Evolutionary conservation across 345 rosid genomes (phyloP).

Genomic region (Linum tenue): DNA sequence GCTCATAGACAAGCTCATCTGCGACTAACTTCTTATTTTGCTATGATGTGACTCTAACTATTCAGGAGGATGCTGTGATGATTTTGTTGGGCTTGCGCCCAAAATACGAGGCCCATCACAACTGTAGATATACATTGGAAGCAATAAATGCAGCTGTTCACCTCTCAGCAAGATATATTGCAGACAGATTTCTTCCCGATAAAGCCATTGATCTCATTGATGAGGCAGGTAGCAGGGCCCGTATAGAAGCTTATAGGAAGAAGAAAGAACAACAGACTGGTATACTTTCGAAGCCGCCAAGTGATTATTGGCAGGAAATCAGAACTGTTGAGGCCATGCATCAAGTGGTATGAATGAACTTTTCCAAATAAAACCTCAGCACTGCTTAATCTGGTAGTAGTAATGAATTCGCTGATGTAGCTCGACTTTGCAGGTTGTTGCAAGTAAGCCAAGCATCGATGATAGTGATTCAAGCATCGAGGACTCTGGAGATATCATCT

Average conservation of each 20-base stretch:
- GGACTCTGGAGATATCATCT: constrained; percentile 34
- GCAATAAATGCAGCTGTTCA: constrained; percentile 91
- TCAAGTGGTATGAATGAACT: constrained; percentile 56
- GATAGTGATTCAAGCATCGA: constrained; percentile 31
- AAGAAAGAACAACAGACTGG: constrained; percentile 66
- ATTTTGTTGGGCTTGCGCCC: constrained; percentile 80
- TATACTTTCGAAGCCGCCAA: constrained; percentile 76
- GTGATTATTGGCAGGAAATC: constrained; percentile 97
- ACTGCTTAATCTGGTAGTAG: constrained; percentile 12
- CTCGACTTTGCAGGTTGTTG: constrained; percentile 38
- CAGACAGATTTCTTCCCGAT: constrained; percentile 94
- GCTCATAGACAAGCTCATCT: neutral
- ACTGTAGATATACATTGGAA: constrained; percentile 66
- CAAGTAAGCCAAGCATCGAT: constrained; percentile 45
- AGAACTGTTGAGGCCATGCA: constrained; percentile 95
- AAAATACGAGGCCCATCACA: constrained; percentile 88
- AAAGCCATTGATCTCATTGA: constrained; percentile 98
- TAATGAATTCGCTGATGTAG: constrained; percentile 11
- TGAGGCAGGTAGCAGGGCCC: constrained; percentile 98
- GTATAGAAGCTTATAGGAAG: constrained; percentile 67
- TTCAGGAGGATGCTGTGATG: constrained; percentile 82
- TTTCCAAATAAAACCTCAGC: constrained; percentile 3
- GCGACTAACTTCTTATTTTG: constrained; percentile 16
- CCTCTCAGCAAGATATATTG: constrained; percentile 73
- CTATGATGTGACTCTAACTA: constrained; percentile 8